Evolutionary conservation across 148 eudicot genomes (phyloP), one percentile per base, ranked within the genome.

Genomic region (Fallopia convolvulus): DNA sequence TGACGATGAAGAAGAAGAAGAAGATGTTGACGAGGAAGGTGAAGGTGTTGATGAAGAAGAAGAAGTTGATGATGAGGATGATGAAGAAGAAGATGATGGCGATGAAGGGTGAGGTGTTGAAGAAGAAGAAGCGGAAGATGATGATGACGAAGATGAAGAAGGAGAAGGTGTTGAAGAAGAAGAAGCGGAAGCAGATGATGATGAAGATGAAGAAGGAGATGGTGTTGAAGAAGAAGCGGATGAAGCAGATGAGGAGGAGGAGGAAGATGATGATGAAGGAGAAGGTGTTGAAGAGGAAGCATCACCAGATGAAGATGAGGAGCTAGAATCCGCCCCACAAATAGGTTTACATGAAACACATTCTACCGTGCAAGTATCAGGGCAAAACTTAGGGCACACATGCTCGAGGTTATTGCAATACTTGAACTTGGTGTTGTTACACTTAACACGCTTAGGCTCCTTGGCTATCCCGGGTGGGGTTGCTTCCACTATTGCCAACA

Each of bases 361-460:
- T 12, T 73, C 75, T 21, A 73, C 75, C 8, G 20, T 44, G 12
- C 75, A 73, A 20, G 50, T 48, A 9, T 73, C 55, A 15, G 75
- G 75, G 39, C 75, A 73, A 73, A 46, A 73, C 1, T 73, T 46
- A 46, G 75, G 75, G 55, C 75, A 73, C 8, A 73, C 75, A 44
- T 73, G 75, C 75, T 73, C 75, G 8, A 72, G 50, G n/a, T 46
- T 46, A 46, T 73, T 73, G 44, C 75, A 73, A 6, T 44, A 73
- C 55, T 44, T 44, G 33, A 44, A 73, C 75, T 73, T 73, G 32
- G 75, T 44, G 55, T 73, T 73, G 18, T 20, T 44, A 11, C 75
- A 73, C 55, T 46, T 73, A 5, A 73, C 75, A 2, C 55, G 75
- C 75, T 46, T 73, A 73, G 75, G 75, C 75, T 73, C 75, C 75